Conservation (phyloP, 2,329 filamentous ascomycete species). For the Penicillium nordicum region DNA sequence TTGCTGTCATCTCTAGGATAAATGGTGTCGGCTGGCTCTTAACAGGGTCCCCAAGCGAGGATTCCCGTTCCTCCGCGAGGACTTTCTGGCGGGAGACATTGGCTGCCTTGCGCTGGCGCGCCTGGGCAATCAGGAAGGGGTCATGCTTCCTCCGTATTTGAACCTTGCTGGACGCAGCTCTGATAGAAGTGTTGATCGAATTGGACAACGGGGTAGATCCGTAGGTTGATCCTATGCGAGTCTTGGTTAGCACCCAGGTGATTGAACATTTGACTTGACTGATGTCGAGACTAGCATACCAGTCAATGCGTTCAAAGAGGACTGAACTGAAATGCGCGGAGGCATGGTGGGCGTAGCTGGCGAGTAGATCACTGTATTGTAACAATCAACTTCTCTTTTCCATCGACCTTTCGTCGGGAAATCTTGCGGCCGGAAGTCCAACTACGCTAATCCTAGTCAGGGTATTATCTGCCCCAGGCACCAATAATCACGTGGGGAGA, state of each 20-base stretch:
- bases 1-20: slow-evolving; percentile 48
- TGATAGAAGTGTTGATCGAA: slow-evolving; percentile 53
- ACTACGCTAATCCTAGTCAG: slow-evolving; percentile 25
- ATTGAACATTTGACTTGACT: background rate
- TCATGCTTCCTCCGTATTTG: slow-evolving; percentile 68
- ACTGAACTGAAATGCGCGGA: slow-evolving; percentile 61
- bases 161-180: slow-evolving; percentile 62
- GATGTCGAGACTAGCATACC: slow-evolving; percentile 48
- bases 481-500: background rate
- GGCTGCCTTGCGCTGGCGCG: slow-evolving; percentile 76
- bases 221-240: slow-evolving; percentile 27
- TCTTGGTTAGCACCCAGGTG: slow-evolving; percentile 8
- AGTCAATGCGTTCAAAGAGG: slow-evolving; percentile 58
- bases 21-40: slow-evolving; percentile 77
- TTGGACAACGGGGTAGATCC: slow-evolving; percentile 49
- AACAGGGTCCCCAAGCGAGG: slow-evolving; percentile 71
- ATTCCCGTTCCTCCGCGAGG: slow-evolving; percentile 62
- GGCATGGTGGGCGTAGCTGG: slow-evolving; percentile 53
- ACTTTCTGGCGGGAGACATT: slow-evolving; percentile 73
- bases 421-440: slow-evolving; percentile 27
- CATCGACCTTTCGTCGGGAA: slow-evolving; percentile 27
- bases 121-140: slow-evolving; percentile 77
- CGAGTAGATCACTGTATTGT: slow-evolving; percentile 7
- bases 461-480: background rate
- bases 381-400: slow-evolving; percentile 18